A percentile compares a stretch with the other conserved stretches of the same genome.
phyloP scores from a whole-genome alignment of 2,329 filamentous ascomycete genomes.

The Incumbomyces delicatus region DNA sequence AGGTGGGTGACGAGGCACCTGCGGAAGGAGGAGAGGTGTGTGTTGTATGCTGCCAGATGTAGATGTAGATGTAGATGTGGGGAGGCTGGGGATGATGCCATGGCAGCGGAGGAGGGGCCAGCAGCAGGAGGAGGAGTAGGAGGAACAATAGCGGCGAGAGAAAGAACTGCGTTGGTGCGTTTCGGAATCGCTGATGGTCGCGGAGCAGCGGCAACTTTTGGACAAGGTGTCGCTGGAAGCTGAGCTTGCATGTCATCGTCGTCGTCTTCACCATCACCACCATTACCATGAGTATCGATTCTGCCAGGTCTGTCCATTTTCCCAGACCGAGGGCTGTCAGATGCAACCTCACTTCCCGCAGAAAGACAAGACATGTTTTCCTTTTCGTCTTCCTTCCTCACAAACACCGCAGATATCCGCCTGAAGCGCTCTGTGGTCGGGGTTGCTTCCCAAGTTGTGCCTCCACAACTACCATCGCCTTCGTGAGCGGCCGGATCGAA shows the following conservation, averaged over 20 bases:
- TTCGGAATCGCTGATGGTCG: no score
- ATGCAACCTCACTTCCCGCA: no score
- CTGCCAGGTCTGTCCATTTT: no score
- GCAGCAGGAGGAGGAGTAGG: background rate
- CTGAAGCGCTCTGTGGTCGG: conserved; percentile 4
- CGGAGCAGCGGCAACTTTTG: background rate
- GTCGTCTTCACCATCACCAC: background rate
- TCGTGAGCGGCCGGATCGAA: background rate
- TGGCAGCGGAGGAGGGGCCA: no score
- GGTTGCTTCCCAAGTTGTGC: background rate
- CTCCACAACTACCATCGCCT: background rate
- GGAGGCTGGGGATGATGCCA: background rate
- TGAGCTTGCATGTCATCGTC: background rate
- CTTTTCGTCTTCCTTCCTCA: background rate
- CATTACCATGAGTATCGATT: no score
- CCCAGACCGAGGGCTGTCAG: no score
- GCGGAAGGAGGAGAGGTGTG: conserved; percentile 5
- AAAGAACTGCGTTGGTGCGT: no score
- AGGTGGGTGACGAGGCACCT: conserved; percentile 1
- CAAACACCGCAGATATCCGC: conserved; percentile 3
- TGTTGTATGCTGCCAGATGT: conserved; percentile 1
- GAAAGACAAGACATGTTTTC: background rate
- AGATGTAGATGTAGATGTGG: background rate
- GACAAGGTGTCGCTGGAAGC: background rate
- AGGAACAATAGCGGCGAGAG: background rate